phyloP scores from a whole-genome alignment of 2,329 filamentous ascomycete genomes.

The Botryotinia convoluta region DNA sequence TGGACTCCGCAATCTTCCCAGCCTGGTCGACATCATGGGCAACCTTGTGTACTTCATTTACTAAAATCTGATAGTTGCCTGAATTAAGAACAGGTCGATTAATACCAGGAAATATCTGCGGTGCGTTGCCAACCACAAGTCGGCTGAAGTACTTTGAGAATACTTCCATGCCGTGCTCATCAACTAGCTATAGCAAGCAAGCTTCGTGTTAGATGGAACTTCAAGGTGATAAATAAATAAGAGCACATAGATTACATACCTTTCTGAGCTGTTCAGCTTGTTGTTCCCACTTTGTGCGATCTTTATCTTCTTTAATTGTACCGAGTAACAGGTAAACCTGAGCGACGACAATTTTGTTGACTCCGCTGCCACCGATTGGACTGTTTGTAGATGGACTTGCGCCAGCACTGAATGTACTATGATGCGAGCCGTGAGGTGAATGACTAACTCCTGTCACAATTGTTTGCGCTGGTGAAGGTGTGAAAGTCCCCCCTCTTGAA shows the following conservation, averaged over 20 bases:
- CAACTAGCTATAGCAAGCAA: conserved; percentile 65
- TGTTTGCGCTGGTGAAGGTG: conserved; percentile 40
- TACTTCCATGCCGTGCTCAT: conserved; percentile 99
- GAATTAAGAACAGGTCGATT: conserved; percentile 71
- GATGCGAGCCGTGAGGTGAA: conserved; percentile 45
- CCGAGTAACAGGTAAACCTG: conserved; percentile 94
- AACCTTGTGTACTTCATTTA: conserved; percentile 83
- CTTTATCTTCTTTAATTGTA: conserved; percentile 92
- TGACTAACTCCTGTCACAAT: conserved; percentile 40
- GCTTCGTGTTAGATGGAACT: conserved; percentile 4
- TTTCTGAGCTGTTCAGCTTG: conserved; percentile 91
- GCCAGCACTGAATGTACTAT: conserved; percentile 43
- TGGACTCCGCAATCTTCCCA: conserved; percentile 86
- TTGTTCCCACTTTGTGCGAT: conserved; percentile 84
- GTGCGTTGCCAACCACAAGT: conserved; percentile 85
- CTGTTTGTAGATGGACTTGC: conserved; percentile 40
- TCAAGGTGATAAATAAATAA: conserved; percentile 15
- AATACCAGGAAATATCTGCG: conserved; percentile 81
- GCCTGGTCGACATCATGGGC: conserved; percentile 77
- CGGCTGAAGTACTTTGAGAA: conserved; percentile 94
- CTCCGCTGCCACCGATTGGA: conserved; percentile 54
- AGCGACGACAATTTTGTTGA: conserved; percentile 91
- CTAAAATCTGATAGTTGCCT: conserved; percentile 80
- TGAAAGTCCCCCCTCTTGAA: conserved; percentile 40
- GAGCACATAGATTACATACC: conserved; percentile 50